A percentile compares a stretch with the other conserved stretches of the same genome.
Evolutionary conservation across 2,329 filamentous ascomycete species (phyloP).

Genomic region (Corinectria fuckeliana): DNA sequence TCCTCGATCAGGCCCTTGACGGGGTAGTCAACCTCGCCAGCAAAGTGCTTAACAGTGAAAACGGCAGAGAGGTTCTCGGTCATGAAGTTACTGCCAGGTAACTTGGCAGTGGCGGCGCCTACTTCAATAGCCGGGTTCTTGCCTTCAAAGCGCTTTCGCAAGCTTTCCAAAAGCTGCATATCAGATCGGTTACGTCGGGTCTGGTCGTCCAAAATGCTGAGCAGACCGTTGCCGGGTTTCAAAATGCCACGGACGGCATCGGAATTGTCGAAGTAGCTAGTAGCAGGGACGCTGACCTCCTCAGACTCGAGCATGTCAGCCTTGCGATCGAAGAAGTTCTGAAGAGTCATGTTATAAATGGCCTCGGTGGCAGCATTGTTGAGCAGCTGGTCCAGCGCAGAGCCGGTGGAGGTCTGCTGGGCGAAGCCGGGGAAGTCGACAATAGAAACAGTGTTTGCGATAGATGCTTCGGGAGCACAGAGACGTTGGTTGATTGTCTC

Average conservation of each 20-base stretch:
- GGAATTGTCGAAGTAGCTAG: constrained; percentile 97
- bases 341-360: constrained; percentile 90
- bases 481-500: constrained; percentile 90
- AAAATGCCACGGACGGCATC: constrained; percentile 91
- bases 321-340: constrained; percentile 95
- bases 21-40: constrained; percentile 94
- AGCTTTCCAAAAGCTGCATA: constrained; percentile 85
- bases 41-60: constrained; percentile 95
- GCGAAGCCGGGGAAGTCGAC: constrained; percentile 97
- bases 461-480: constrained; percentile 84
- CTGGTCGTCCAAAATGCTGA: constrained; percentile 96
- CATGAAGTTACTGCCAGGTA: constrained; percentile 88
- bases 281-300: constrained; percentile 87
- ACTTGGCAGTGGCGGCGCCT: constrained; percentile 73
- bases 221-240: constrained; percentile 88
- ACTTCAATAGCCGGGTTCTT: constrained; percentile 92
- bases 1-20: constrained; percentile 88
- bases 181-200: constrained; percentile 89
- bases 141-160: constrained; percentile 91
- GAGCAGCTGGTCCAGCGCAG: constrained; percentile 87
- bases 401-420: constrained; percentile 82
- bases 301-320: constrained; percentile 93
- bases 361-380: constrained; percentile 94
- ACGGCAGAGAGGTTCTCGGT: constrained; percentile 80
- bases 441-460: constrained; percentile 92